Conservation (phyloP, 805 yeast species). For the Ogataea pilisensis region DNA sequence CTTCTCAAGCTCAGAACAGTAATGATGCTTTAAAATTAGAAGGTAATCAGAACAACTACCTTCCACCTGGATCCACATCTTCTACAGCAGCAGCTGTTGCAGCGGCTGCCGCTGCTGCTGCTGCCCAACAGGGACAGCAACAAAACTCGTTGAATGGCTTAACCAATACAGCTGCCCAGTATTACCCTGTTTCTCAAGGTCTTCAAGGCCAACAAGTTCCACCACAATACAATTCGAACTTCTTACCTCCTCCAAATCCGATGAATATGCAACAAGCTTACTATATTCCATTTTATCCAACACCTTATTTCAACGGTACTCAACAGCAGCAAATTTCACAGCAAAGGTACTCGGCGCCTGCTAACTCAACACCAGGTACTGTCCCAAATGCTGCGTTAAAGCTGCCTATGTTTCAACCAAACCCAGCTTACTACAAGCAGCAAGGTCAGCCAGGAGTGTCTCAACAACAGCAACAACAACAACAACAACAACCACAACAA, state of each 20-base stretch:
- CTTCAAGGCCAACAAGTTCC: conserved; percentile 8
- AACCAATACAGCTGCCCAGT: conserved; percentile 13
- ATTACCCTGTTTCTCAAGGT: conserved; percentile 9
- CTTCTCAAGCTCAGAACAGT: not conserved
- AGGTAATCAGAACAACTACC: not conserved
- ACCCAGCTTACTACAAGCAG: conserved; percentile 11
- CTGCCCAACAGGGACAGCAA: conserved; percentile 11
- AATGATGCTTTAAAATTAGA: not conserved
- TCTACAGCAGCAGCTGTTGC: conserved; percentile 6
- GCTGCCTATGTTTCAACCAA: conserved; percentile 14
- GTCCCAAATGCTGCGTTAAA: conserved; percentile 10
- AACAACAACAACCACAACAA: conserved; percentile 1
- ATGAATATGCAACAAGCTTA: conserved; percentile 23
- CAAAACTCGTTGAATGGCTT: conserved; percentile 6
- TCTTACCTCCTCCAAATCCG: conserved; percentile 25
- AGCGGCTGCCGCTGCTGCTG: conserved; percentile 8
- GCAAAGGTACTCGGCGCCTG: conserved; percentile 17
- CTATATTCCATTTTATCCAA: conserved; percentile 22
- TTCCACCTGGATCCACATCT: not conserved
- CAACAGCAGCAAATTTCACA: conserved; percentile 23
- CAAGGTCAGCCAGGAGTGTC: conserved; percentile 5
- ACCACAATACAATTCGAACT: conserved; percentile 20
- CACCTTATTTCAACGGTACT: conserved; percentile 18
- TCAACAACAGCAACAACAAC: conserved; percentile 6
- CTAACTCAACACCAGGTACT: conserved; percentile 1